Base-by-base conservation (phyloP, 1,139 yeast species). In the Debaryomyces robertsiae region DNA sequence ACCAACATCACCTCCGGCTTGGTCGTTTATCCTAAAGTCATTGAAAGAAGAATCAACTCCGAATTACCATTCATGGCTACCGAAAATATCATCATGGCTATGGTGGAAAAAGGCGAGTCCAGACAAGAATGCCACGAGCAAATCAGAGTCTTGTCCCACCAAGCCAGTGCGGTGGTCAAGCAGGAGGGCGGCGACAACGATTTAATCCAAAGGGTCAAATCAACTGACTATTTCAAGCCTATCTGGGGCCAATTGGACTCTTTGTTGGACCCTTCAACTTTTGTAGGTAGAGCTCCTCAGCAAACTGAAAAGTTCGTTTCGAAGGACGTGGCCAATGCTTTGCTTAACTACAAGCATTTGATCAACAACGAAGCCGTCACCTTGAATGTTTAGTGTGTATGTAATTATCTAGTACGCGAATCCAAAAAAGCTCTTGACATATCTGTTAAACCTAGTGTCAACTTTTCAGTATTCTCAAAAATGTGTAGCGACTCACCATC, bases 21-120 rank as follows among this genome's bases (percentile, higher is more conserved):
- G 50, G 98, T 94, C 41, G 98, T 93, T 36, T 93, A 94, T 72
- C 98, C 98, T 54, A 91, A 93, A 79, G 98, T 93, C 54, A 93
- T 93, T 60, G 96, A 86, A 73, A 86, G 98, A 75, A 86, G 98
- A 72, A 93, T 93, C 67, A 82, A 66, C 63, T 79, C 96, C 39
- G 98, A 94, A 69, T 78, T 93, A 60, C 99, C 99, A 54, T 93
- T 94, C 76, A 93, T 93, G 99, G 99, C 99, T 51, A 93, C 99
- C 41, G 99, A 93, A 72, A 93, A 93, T 70, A 82, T 93, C 63
- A 93, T 93, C 65, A 93, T 93, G 99, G 98, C 98, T 43, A 93
- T 93, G 97, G 98, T 93, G 45, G 95, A 90, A 69, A 84, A 85
- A 66, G 98, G 98, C 55, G 98, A 88, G 34, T 90, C 95, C 19